These are phyloP conservation scores for Kurtzmaniella fragi DNA, from an alignment of 805 yeast species.

Conservation along the genomic window DNA sequence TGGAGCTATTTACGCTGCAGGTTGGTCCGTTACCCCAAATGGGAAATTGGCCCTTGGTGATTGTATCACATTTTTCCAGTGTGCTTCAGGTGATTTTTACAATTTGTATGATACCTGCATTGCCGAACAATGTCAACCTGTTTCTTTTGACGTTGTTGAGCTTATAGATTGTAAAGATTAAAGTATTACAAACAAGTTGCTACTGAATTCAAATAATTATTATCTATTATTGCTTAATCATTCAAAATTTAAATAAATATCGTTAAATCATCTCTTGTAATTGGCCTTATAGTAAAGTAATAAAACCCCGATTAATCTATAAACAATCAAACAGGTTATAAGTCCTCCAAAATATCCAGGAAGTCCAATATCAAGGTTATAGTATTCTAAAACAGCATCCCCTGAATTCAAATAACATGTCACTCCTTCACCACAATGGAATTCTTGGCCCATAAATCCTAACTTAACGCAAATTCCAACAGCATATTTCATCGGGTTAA, in stretches of 20 bases:
- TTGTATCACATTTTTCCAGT: conserved; percentile 29
- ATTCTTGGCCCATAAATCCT: conserved; percentile 47
- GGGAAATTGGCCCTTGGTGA: conserved; percentile 32
- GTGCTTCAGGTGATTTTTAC: conserved; percentile 36
- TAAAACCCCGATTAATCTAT: conserved; percentile 25
- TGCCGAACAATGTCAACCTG: conserved; percentile 32
- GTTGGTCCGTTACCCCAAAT: conserved; percentile 30
- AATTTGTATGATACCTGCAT: conserved; percentile 31
- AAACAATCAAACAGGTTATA: conserved; percentile 28
- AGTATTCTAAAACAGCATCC: conserved; percentile 24
- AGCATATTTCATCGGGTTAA: conserved; percentile 75
- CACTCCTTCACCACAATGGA: conserved; percentile 38
- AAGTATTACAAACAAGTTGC: conserved; percentile 3
- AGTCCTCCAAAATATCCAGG: conserved; percentile 30
- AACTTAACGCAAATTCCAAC: conserved; percentile 56
- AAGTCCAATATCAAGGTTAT: conserved; percentile 21
- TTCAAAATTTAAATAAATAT: neutral
- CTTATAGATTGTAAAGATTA: conserved; percentile 19
- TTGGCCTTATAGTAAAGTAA: conserved; percentile 22
- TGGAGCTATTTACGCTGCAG: conserved; percentile 33
- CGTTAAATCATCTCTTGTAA: conserved; percentile 5
- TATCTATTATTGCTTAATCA: neutral
- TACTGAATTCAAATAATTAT: neutral
- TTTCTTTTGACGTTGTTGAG: conserved; percentile 32
- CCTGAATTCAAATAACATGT: conserved; percentile 27